Base-by-base conservation (phyloP, 2,329 filamentous ascomycete species). In the Pestalotiopsis sp. region DNA sequence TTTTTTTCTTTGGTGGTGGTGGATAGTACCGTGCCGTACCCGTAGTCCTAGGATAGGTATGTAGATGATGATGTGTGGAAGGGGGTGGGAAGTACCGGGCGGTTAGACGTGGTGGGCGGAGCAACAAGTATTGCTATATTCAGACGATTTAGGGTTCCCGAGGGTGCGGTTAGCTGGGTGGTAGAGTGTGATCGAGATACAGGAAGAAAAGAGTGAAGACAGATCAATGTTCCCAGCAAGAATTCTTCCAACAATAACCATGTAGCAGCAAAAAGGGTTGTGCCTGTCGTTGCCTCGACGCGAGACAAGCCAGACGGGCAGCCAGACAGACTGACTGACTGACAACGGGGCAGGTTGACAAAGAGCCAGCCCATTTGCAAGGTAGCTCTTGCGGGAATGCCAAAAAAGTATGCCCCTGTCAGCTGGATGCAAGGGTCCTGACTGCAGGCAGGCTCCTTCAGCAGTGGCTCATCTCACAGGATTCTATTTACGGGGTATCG, bases 101-200 rank as follows among this genome's bases (percentile, higher is more conserved):
- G 73, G 71, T 73, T 74, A 64, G 39, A 38, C 36, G 39, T 76
- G 71, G 75, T 71, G 74, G 75, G 76, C 76, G 78, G 76, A 76
- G 77, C 77, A 76, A 74, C 79, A 64, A 52, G 25, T 64, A 80
- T 79, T 81, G 79, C 80, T 81, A 81, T 80, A 81, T 81, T 80
- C 74, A 81, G 79, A 78, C 75, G 66, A 71, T 72, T 73, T 71
- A 74, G 71, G 75, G 72, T 27, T 49, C 20, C 72, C 73, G 73
- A 76, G 73, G 74, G 70, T 73, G 74, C 73, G 72, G 73, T 72
- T 71, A 74, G 70, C 72, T 67, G 61, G 65, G 38, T 11, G 20
- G 56, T 41, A 67, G 65, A 59, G 65, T 67, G 39, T 45, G 65
- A 67, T 59, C 20, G 36, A 49, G 41, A 67, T 61, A 56, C 39